Conservation (phyloP, 345 rosid genomes). For the Barbarea vulgaris region DNA sequence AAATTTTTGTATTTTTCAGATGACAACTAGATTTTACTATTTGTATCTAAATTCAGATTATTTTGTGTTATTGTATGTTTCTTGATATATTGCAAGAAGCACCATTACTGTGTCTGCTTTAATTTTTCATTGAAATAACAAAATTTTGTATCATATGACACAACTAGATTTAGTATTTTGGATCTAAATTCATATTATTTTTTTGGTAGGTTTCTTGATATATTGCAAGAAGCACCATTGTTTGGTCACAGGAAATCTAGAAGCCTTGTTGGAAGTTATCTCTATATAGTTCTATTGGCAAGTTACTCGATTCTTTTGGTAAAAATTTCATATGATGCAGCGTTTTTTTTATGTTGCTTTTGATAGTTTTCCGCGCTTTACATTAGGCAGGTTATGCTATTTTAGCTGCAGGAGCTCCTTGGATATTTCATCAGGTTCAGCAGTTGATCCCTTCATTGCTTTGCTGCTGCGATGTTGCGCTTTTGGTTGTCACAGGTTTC, state of each 20-base stretch:
- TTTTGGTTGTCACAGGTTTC: constrained; percentile 73
- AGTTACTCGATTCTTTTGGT: constrained; percentile 33
- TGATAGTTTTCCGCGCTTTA: constrained; percentile 33
- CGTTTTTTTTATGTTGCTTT: not conserved
- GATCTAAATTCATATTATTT: not conserved
- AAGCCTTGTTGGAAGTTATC: constrained; percentile 70
- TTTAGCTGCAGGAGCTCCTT: constrained; percentile 72
- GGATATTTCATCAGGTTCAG: constrained; percentile 55
- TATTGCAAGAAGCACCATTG: constrained; percentile 90
- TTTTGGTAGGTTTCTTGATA: constrained; percentile 76
- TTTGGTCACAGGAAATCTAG: constrained; percentile 90
- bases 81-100: constrained; percentile 93
- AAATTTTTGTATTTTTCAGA: not conserved
- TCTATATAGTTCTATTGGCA: constrained; percentile 71
- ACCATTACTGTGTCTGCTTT: constrained; percentile 39
- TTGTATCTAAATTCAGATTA: not conserved
- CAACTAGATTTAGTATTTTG: not conserved
- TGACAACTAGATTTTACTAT: not conserved
- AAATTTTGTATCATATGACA: not conserved
- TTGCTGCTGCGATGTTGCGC: constrained; percentile 72
- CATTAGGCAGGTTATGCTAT: constrained; percentile 75
- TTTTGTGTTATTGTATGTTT: constrained; percentile 50
- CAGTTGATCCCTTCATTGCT: constrained; percentile 58
- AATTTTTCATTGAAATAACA: not conserved
- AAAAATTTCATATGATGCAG: not conserved